Percentiles rank a stretch among this genome's conserved stretches.
Conservation (phyloP, 2,329 filamentous ascomycete species). For the Xylariales sp. region DNA sequence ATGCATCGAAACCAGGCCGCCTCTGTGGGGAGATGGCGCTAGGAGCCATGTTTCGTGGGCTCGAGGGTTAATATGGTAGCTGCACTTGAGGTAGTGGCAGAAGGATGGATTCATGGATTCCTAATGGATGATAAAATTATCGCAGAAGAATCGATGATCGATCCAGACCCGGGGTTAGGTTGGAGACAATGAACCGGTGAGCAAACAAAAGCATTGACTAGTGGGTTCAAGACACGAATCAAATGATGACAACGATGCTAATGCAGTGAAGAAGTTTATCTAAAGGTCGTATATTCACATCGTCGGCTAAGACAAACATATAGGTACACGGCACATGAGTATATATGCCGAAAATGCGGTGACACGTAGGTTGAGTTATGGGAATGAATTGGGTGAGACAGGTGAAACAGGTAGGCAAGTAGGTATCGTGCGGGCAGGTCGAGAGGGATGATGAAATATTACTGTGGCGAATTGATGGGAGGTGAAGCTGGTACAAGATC, state of each 20-base stretch:
- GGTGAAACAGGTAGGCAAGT: conserved; percentile 6
- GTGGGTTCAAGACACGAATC: not conserved
- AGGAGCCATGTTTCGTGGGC: conserved; percentile 61
- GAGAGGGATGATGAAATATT: conserved; percentile 1
- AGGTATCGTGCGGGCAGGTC: conserved; percentile 2
- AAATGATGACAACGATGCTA: not conserved
- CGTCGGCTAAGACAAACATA: not conserved
- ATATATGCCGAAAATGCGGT: conserved; percentile 5
- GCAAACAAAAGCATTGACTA: not conserved
- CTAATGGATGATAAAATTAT: not conserved
- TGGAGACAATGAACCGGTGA: not conserved
- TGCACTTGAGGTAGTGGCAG: not conserved
- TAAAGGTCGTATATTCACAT: conserved; percentile 14
- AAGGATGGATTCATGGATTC: not conserved
- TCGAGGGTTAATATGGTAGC: not conserved
- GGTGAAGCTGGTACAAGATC: conserved; percentile 23
- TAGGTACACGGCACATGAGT: conserved; percentile 10
- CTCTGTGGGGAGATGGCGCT: conserved; percentile 64
- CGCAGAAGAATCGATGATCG: not conserved
- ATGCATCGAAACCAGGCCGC: conserved; percentile 50
- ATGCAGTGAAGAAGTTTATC: not conserved
- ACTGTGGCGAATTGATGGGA: conserved; percentile 28
- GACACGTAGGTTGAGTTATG: not conserved
- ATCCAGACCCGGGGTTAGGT: not conserved
- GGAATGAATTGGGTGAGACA: not conserved